Conservation (phyloP, 352 stramenopile genomes). For the Thalassiosira hispida region DNA sequence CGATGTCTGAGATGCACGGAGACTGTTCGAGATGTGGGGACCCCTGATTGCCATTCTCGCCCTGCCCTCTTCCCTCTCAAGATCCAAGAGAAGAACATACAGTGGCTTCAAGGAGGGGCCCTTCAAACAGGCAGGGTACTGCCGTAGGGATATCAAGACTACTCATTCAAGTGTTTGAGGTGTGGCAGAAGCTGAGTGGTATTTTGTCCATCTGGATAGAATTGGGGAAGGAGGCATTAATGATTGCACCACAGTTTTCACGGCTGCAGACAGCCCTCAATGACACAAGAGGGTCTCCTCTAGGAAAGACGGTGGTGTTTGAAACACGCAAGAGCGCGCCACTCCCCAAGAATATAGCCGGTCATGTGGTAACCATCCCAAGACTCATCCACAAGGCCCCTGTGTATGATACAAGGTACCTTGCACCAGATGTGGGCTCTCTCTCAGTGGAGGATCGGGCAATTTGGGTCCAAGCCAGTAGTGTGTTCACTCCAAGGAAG, state of each 20-base stretch:
- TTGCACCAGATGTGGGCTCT: no score
- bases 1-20: not conserved
- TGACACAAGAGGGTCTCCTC: not conserved
- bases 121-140: no score
- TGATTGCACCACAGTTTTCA: not conserved
- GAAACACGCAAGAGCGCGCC: not conserved
- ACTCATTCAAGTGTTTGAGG: not conserved
- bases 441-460: no score
- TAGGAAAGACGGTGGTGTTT: not conserved
- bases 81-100: not conserved
- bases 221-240: conserved; percentile 5
- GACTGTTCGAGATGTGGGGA: not conserved
- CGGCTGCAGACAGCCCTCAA: not conserved
- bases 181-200: not conserved
- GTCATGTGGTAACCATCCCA: not conserved
- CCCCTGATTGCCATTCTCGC: conserved; percentile 4
- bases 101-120: no score
- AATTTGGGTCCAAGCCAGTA: no score
- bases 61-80: not conserved
- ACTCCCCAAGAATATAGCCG: not conserved
- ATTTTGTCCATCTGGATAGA: conserved; percentile 1
- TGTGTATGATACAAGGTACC: no score
- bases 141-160: not conserved
- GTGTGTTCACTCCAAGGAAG: no score
- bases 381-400: no score